Percentiles rank a stretch among this genome's conserved stretches.
Conservation (phyloP, 768 basidiomycete genomes). For the Fistulinella prunicolor region DNA sequence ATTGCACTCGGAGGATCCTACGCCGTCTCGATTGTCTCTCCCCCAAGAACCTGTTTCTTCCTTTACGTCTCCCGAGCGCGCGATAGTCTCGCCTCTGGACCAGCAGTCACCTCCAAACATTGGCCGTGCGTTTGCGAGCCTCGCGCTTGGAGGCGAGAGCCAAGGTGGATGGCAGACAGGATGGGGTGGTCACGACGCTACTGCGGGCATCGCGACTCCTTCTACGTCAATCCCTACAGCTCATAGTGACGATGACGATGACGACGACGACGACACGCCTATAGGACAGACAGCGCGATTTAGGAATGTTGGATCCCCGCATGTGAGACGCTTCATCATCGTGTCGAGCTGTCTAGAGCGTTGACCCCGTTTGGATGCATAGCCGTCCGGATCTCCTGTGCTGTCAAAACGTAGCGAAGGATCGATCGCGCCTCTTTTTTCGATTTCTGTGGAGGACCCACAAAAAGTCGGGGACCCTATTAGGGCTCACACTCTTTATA, state of each 20-base stretch:
- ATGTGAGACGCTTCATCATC: constrained; percentile 6
- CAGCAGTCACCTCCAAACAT: constrained; percentile 21
- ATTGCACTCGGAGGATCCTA: constrained; percentile 12
- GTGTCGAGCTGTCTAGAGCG: not conserved
- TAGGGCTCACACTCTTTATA: constrained; percentile 93
- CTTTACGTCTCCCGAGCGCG: constrained; percentile 24
- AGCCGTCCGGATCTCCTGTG: constrained; percentile 18
- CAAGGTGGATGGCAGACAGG: constrained; percentile 54
- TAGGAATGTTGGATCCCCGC: constrained; percentile 27
- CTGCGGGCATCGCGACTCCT: constrained; percentile 12
- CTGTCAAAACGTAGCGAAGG: constrained; percentile 34
- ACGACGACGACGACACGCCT: constrained; percentile 70
- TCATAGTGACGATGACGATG: constrained; percentile 40
- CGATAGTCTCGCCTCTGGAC: constrained; percentile 30
- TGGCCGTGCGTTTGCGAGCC: constrained; percentile 40
- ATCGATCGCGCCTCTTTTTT: constrained; percentile 66
- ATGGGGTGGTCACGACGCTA: constrained; percentile 36
- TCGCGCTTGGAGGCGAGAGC: constrained; percentile 47
- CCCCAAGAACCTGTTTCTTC: constrained; percentile 13
- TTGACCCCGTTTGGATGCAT: not conserved
- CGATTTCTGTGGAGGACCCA: constrained; percentile 93
- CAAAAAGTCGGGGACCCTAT: constrained; percentile 97
- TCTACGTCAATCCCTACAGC: constrained; percentile 24
- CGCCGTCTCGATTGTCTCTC: constrained; percentile 5
- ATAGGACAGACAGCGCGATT: constrained; percentile 47